phyloP scores from a whole-genome alignment of 768 basidiomycete species.

The Lactarius tabidus region DNA sequence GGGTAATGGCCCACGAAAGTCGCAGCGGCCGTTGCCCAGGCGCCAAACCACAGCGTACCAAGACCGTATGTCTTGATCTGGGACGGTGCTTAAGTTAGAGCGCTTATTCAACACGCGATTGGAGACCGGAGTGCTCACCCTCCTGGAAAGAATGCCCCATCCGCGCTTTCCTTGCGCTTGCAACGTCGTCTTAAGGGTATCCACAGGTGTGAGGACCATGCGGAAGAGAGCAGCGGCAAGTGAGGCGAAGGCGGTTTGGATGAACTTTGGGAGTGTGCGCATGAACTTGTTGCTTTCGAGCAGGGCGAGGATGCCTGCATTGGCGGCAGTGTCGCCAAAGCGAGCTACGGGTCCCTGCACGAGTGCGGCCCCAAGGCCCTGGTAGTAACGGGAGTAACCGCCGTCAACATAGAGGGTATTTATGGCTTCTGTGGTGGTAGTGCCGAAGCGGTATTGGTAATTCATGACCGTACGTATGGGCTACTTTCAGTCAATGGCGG shows the following conservation, averaged over 20 bases:
- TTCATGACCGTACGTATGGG: constrained; percentile 98
- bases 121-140: constrained; percentile 41
- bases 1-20: constrained; percentile 94
- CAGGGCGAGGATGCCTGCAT: constrained; percentile 85
- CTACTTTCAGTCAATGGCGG: constrained; percentile 34
- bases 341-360: constrained; percentile 80
- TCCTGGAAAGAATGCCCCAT: constrained; percentile 55
- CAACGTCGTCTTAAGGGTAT: constrained; percentile 93
- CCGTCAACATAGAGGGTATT: constrained; percentile 72
- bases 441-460: constrained; percentile 91
- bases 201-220: constrained; percentile 89
- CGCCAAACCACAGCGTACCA: constrained; percentile 83
- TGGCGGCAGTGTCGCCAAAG: constrained; percentile 95
- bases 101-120: background rate
- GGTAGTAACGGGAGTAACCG: constrained; percentile 81
- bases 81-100: background rate
- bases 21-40: constrained; percentile 86
- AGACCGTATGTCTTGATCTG: constrained; percentile 75
- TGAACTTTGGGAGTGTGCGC: constrained; percentile 51
- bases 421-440: constrained; percentile 59
- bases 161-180: constrained; percentile 85
- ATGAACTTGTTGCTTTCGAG: constrained; percentile 73
- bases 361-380: constrained; percentile 80
- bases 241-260: constrained; percentile 79
- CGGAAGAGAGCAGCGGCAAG: constrained; percentile 79